Percentiles rank a stretch among this genome's conserved stretches.
Evolutionary conservation across 768 basidiomycete genomes (phyloP).

Genomic region (Termitomyces sp.): DNA sequence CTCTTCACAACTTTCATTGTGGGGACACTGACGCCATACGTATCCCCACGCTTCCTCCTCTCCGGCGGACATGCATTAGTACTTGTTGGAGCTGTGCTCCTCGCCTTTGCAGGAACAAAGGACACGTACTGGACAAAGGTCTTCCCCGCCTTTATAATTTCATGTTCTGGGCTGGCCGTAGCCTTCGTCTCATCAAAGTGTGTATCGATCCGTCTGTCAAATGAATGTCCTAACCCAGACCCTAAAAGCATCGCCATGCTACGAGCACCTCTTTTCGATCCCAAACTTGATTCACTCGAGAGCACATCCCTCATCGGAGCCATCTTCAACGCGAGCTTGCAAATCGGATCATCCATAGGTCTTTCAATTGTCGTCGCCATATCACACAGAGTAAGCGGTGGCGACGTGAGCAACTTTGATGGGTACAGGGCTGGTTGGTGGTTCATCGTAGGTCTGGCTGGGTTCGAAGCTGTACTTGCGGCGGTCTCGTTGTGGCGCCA

Average conservation of each 20-base stretch:
- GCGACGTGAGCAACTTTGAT: neutral
- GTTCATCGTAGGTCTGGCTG: slow-evolving; percentile 14
- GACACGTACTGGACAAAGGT: slow-evolving; percentile 38
- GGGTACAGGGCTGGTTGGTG: slow-evolving; percentile 15
- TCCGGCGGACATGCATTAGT: slow-evolving; percentile 31
- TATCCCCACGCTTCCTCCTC: slow-evolving; percentile 37
- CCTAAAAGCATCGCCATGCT: slow-evolving; percentile 42
- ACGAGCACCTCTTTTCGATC: slow-evolving; percentile 34
- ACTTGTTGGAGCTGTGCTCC: slow-evolving; percentile 29
- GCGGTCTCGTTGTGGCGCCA: neutral
- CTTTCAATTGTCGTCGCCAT: slow-evolving; percentile 32
- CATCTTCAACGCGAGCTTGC: slow-evolving; percentile 51
- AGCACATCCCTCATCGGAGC: slow-evolving; percentile 36
- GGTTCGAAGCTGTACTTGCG: slow-evolving; percentile 12
- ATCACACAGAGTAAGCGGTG: slow-evolving; percentile 25
- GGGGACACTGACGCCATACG: slow-evolving; percentile 28
- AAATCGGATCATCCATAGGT: slow-evolving; percentile 44
- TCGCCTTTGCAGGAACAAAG: slow-evolving; percentile 31
- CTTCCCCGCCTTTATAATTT: slow-evolving; percentile 41
- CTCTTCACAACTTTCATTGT: slow-evolving; percentile 30
- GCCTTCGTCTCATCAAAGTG: slow-evolving; percentile 42
- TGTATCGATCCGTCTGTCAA: slow-evolving; percentile 5
- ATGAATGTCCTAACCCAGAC: neutral
- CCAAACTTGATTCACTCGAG: slow-evolving; percentile 29
- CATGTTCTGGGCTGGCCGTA: slow-evolving; percentile 35